These are phyloP conservation scores for Aquilaria sinensis DNA, from an alignment of 345 rosid genomes.

Conservation along the genomic window DNA sequence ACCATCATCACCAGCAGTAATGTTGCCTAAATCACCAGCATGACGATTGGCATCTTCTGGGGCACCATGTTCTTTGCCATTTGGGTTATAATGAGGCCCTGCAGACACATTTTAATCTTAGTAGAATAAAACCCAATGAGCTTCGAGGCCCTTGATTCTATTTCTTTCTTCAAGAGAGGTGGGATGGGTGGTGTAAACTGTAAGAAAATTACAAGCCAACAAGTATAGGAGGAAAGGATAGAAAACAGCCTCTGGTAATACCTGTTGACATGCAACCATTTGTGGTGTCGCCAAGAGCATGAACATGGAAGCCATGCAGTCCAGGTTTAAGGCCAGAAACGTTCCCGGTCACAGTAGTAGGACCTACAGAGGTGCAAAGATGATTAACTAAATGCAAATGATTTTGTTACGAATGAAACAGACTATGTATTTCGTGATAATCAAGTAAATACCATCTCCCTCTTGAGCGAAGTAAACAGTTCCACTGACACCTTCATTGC, in stretches of 20 bases:
- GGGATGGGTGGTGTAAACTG: too few relatives aligned
- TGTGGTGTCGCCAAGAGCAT: slow-evolving; percentile 95
- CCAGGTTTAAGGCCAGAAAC: slow-evolving; percentile 93
- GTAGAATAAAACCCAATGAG: not conserved
- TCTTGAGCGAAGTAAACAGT: slow-evolving; percentile 74
- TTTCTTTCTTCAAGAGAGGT: not conserved
- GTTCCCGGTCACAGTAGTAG: slow-evolving; percentile 71
- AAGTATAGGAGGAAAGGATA: not conserved
- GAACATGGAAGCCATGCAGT: slow-evolving; percentile 92
- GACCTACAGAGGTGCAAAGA: slow-evolving; percentile 29
- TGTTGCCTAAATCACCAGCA: slow-evolving; percentile 93
- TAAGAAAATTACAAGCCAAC: too few relatives aligned
- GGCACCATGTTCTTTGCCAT: slow-evolving; percentile 80
- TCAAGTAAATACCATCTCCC: slow-evolving; percentile 49
- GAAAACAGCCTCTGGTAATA: slow-evolving; percentile 17
- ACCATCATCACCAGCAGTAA: slow-evolving; percentile 80
- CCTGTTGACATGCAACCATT: slow-evolving; percentile 99
- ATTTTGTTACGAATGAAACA: not conserved
- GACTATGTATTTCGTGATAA: not conserved
- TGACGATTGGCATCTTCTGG: slow-evolving; percentile 82
- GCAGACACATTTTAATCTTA: slow-evolving; percentile 6
- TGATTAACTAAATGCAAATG: slow-evolving; percentile 5
- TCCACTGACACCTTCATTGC: slow-evolving; percentile 76
- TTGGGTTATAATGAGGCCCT: slow-evolving; percentile 95
- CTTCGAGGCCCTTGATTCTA: not conserved